A percentile compares a stretch with the other conserved stretches of the same genome.
phyloP scores from a whole-genome alignment of 345 rosid genomes.

The Populus tremula region DNA sequence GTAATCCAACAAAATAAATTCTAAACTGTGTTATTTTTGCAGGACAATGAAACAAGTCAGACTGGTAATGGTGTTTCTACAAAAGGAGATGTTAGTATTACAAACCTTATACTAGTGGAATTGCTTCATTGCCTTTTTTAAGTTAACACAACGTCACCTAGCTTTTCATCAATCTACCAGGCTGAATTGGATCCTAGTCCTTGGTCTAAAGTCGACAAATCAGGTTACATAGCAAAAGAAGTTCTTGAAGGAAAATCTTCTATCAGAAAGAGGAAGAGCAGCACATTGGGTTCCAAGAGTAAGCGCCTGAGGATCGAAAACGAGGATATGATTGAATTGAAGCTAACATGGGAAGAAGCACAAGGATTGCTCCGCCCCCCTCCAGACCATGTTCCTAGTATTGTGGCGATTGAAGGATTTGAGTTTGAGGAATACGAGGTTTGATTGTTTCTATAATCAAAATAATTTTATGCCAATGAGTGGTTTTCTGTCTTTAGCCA shows the following conservation, averaged over 20 bases:
- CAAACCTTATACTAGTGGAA: constrained; percentile 25
- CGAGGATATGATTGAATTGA: constrained; percentile 72
- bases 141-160: constrained; percentile 20
- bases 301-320: constrained; percentile 72
- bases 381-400: constrained; percentile 56
- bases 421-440: constrained; percentile 99
- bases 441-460: constrained; percentile 11
- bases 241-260: constrained; percentile 51
- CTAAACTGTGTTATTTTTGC: constrained; percentile 27
- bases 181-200: constrained; percentile 62
- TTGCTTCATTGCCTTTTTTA: constrained; percentile 32
- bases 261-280: constrained; percentile 67
- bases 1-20: not conserved
- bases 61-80: constrained; percentile 39
- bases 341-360: constrained; percentile 93
- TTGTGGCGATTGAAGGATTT: constrained; percentile 67
- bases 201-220: constrained; percentile 67
- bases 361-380: constrained; percentile 85
- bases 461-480: not conserved
- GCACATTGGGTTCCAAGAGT: constrained; percentile 60
- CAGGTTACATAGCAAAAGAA: constrained; percentile 69
- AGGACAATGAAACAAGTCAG: constrained; percentile 64
- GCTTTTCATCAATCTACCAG: constrained; percentile 47
- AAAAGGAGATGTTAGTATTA: constrained; percentile 60
- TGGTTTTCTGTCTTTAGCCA: not conserved